Evolutionary conservation across 163 green algal genomes (phyloP), one percentile per base, ranked within the genome.

Genomic region (Scenedesmus sp.): DNA sequence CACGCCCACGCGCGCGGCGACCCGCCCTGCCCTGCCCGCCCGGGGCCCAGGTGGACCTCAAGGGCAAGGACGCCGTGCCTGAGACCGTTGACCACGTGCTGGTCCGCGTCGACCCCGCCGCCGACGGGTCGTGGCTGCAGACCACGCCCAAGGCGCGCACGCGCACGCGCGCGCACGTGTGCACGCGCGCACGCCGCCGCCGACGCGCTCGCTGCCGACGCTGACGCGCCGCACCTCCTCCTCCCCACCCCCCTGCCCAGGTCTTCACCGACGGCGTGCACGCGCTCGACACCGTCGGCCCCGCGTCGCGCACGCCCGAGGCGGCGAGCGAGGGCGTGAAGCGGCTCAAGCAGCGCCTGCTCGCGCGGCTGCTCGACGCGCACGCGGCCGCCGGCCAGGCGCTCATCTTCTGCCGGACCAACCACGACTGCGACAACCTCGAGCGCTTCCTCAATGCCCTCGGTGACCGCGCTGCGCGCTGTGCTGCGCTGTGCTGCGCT

Each of bases 391-490:
- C n/a, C n/a, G 86, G 93, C 24, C 88, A 94, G 79, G 84, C 60
- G 56, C 75, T 96, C 24, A 89, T 96, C 63, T 96, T 95, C 74
- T 95, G 31, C 81, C 87, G 93, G 44, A 96, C 93, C 62, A 97
- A 97, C 77, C 89, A 91, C 72, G 93, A 97, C 84, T 95, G 90
- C 86, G 91, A 95, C 83, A 92, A 95, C 71, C 79, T 97, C 54
- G 91, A 96, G 75, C 64, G 54, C 0, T 97, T 95, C 85, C 63
- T 97, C 11, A 90, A 89, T 45, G 45, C 54, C 11, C 65, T 93
- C 33, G 87, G 65, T 63, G 63, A 62, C 51, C 60, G 58, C 54
- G 45, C 63, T 29, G 28, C 65, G 47, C 13, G 9, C 6, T 63
- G 7, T 63, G 29, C 53, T 62, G 53, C 26, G 10, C n/a, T 48